These are phyloP conservation scores for Claviceps arundinis DNA, from an alignment of 2,329 filamentous ascomycete genomes.

Conservation along the genomic window DNA sequence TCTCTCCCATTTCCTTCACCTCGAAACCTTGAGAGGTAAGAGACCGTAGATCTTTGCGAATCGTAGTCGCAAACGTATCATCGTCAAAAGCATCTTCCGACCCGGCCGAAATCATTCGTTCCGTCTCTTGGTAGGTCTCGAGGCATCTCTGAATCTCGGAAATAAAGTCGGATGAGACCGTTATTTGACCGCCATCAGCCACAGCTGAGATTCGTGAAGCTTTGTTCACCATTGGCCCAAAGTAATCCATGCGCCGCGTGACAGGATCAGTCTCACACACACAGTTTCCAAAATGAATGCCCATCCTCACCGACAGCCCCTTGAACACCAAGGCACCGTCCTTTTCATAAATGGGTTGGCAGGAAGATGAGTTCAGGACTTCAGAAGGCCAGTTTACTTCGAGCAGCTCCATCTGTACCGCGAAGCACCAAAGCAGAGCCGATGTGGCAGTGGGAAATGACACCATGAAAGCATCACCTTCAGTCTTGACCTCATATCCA, in stretches of 20 bases:
- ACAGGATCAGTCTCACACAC: constrained; percentile 94
- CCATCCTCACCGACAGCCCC: constrained; percentile 92
- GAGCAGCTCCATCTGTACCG: constrained; percentile 76
- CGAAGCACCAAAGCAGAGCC: constrained; percentile 90
- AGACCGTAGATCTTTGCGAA: constrained; percentile 75
- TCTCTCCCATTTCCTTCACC: constrained; percentile 90
- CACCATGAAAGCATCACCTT: constrained; percentile 99
- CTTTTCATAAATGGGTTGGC: constrained; percentile 68
- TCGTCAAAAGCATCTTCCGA: constrained; percentile 59
- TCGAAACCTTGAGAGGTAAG: constrained; percentile 88
- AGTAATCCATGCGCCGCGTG: constrained; percentile 97
- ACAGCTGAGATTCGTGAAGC: constrained; percentile 87
- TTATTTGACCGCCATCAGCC: constrained; percentile 92
- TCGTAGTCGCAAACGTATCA: constrained; percentile 59
- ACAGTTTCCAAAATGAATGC: constrained; percentile 87
- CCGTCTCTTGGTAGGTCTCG: constrained; percentile 78
- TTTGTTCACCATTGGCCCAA: constrained; percentile 98
- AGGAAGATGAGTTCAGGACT: constrained; percentile 74
- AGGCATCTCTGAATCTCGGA: constrained; percentile 86
- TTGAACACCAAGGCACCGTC: constrained; percentile 86
- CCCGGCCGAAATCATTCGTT: constrained; percentile 52
- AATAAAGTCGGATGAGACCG: constrained; percentile 93
- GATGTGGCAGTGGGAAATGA: constrained; percentile 94
- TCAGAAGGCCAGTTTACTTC: constrained; percentile 90
- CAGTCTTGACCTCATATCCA: constrained; percentile 97